Conservation (phyloP, 176 grass and related monocot species). For the Chloris gayana region DNA sequence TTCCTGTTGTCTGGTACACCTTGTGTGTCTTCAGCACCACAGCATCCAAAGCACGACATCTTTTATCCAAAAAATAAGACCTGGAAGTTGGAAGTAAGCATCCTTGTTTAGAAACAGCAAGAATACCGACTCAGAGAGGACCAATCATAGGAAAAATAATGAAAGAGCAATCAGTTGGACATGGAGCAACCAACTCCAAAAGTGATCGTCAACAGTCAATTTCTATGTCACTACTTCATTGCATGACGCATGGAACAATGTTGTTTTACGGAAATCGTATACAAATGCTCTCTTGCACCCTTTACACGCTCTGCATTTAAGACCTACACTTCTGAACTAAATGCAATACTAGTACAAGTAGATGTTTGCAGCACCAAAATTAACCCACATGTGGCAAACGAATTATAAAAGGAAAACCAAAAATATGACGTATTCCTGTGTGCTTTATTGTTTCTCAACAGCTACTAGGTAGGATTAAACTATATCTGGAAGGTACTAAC, state of each 20-base stretch:
- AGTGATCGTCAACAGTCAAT: not conserved
- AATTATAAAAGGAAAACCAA: constrained; percentile 6
- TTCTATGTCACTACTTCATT: constrained; percentile 7
- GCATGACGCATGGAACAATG: not conserved
- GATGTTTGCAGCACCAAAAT: constrained; percentile 3
- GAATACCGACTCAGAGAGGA: not conserved
- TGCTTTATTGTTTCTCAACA: constrained; percentile 30
- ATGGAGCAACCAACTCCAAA: not conserved
- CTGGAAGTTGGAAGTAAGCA: constrained; percentile 27
- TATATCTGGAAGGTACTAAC: constrained; percentile 24
- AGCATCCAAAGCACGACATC: constrained; percentile 69
- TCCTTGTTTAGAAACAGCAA: constrained; percentile 29
- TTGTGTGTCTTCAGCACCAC: constrained; percentile 59
- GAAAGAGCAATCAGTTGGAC: not conserved
- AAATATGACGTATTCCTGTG: constrained; percentile 13
- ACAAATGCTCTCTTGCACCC: not conserved
- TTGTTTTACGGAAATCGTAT: constrained; percentile 1
- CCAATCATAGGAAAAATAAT: not conserved
- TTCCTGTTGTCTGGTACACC: constrained; percentile 49
- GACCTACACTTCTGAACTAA: not conserved
- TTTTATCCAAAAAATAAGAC: constrained; percentile 32
- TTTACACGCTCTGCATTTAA: not conserved
- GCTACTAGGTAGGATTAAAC: constrained; percentile 21
- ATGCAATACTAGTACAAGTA: not conserved
- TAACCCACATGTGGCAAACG: constrained; percentile 5